Conservation (phyloP, 2,329 filamentous ascomycete genomes). For the Periconia sp. region DNA sequence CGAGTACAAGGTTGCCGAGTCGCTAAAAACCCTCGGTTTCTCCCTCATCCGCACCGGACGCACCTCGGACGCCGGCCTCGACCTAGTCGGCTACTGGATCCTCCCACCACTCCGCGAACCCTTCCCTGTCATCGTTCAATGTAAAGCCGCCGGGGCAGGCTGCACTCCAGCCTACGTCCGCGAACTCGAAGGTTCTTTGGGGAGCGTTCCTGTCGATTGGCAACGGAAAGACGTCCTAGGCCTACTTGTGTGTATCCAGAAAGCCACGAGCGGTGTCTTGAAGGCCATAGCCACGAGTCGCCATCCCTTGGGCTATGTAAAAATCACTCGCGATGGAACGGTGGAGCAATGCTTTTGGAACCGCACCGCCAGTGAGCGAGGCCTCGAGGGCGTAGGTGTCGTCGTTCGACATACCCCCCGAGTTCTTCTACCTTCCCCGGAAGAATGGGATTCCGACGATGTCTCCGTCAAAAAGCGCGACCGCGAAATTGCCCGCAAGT, state of each 20-base stretch:
- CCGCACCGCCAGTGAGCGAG: constrained; percentile 60
- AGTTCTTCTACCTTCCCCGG: constrained; percentile 9
- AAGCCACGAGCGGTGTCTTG: constrained; percentile 77
- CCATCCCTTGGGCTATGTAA: constrained; percentile 72
- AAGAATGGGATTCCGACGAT: constrained; percentile 6
- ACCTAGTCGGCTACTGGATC: constrained; percentile 71
- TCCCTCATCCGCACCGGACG: constrained; percentile 66
- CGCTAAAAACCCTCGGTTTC: constrained; percentile 65
- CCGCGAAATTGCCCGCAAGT: constrained; percentile 11
- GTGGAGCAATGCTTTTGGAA: constrained; percentile 77
- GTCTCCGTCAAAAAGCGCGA: neutral
- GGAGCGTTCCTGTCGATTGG: constrained; percentile 74
- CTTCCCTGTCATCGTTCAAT: constrained; percentile 61
- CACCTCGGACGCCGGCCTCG: constrained; percentile 69
- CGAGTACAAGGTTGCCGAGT: constrained; percentile 67
- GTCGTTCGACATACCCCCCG: constrained; percentile 33
- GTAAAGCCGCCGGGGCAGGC: constrained; percentile 61
- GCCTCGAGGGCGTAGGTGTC: constrained; percentile 58
- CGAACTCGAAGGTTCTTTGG: constrained; percentile 80
- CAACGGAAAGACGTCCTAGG: constrained; percentile 62
- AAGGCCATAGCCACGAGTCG: constrained; percentile 68
- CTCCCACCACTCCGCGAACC: constrained; percentile 45
- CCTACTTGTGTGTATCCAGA: constrained; percentile 67
- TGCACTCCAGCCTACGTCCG: constrained; percentile 63
- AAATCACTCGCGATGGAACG: constrained; percentile 59